These are phyloP conservation scores for Capsella bursapastoris DNA, from an alignment of 345 rosid genomes.

Conservation along the genomic window DNA sequence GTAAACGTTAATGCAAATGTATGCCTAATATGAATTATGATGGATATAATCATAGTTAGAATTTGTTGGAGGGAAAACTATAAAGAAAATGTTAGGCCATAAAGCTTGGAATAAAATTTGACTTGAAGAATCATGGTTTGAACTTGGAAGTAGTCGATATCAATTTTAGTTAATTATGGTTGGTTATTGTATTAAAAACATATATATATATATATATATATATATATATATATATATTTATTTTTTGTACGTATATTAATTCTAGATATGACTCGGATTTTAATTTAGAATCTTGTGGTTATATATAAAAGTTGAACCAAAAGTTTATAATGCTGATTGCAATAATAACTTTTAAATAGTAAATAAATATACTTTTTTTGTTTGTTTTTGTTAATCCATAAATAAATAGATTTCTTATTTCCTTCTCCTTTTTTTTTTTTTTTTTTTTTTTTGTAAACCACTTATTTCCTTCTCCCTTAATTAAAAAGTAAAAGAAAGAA, in stretches of 20 bases:
- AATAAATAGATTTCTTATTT: neutral
- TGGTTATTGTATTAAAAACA: neutral
- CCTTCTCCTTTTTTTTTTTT: neutral
- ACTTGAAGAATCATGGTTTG: neutral
- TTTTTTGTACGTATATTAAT: no score
- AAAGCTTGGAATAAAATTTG: neutral
- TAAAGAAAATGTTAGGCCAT: neutral
- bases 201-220: no score
- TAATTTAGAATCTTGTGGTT: neutral
- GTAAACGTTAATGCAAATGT: conserved; percentile 1
- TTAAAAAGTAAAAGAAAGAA: neutral
- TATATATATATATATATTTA: no score
- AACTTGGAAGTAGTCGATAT: neutral
- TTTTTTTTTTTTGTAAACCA: no score
- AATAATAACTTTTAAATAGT: neutral
- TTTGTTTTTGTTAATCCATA: no score
- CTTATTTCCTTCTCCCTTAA: neutral
- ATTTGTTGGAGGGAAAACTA: neutral
- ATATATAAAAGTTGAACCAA: no score
- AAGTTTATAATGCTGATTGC: neutral
- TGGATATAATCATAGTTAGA: neutral
- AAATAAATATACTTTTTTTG: no score
- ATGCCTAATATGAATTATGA: conserved; percentile 7
- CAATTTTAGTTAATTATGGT: neutral
- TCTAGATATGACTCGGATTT: neutral